A percentile compares a stretch with the other conserved stretches of the same genome.
Conservation (phyloP, 176 grass and related monocot genomes). For the Avena insularis region DNA sequence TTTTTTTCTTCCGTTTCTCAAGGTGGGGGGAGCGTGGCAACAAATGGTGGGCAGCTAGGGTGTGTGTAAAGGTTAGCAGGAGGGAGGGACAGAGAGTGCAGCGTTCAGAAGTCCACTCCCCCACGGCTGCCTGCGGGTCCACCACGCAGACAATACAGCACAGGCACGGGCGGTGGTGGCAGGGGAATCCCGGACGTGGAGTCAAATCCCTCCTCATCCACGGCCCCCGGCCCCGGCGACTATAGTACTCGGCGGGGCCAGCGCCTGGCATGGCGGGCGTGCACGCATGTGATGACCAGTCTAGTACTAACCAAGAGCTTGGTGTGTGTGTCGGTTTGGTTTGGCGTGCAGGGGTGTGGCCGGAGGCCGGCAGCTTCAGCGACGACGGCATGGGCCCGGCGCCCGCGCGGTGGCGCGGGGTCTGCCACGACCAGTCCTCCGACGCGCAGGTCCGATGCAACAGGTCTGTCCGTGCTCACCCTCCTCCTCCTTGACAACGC, state of each 20-base stretch:
- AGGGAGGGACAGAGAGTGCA: background rate
- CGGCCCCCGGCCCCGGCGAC: background rate
- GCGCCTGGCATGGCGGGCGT: background rate
- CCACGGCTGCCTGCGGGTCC: background rate
- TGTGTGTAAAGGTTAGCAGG: background rate
- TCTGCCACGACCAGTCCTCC: conserved; percentile 72
- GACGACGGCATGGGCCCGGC: conserved; percentile 80
- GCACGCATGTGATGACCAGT: background rate
- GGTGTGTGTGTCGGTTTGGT: background rate
- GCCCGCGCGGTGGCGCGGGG: conserved; percentile 72
- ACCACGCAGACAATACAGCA: background rate
- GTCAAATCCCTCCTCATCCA: conserved; percentile 32
- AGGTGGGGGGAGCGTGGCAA: background rate
- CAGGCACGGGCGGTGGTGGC: background rate
- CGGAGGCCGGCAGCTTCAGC: conserved; percentile 91
- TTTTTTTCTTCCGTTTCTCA: background rate
- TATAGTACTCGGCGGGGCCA: conserved; percentile 21
- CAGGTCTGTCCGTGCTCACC: conserved; percentile 52
- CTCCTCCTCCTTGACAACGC: too few species aligned
- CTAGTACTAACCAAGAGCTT: background rate
- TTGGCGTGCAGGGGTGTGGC: conserved; percentile 78
- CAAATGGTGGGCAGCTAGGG: background rate
- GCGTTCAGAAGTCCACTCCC: conserved; percentile 10
- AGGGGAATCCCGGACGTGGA: conserved; percentile 60
- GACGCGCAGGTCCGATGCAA: conserved; percentile 76